Percentiles rank a stretch among this genome's conserved stretches.
phyloP scores from a whole-genome alignment of 1,139 yeast genomes.

The Magnusiomyces suaveolens region DNA sequence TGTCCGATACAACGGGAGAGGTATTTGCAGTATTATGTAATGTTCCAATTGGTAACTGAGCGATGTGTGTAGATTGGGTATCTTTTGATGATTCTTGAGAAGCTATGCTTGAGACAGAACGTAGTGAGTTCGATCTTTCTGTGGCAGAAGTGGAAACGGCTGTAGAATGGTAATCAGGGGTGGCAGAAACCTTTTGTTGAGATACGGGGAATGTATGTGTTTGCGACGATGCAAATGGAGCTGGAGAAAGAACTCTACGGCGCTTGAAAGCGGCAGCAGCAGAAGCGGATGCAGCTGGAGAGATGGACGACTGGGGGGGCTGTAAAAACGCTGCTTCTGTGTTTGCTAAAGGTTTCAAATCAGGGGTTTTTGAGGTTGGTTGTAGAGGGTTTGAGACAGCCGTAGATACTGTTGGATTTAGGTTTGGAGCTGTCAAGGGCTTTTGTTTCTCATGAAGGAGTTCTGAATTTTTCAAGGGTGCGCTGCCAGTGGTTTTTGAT shows the following conservation, averaged over 20 bases:
- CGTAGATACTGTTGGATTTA: too few relatives aligned
- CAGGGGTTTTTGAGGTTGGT: neutral
- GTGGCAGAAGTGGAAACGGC: neutral
- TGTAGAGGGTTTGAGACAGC: neutral
- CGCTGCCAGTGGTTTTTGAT: neutral
- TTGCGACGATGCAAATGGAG: neutral
- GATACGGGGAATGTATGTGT: neutral
- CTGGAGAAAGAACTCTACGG: neutral
- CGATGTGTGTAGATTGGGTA: neutral
- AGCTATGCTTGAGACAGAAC: neutral
- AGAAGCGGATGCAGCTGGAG: slow-evolving; percentile 3
- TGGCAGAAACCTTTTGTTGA: neutral
- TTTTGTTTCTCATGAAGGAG: too few relatives aligned
- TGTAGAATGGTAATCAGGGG: too few relatives aligned
- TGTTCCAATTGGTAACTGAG: slow-evolving; percentile 3
- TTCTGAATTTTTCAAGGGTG: neutral
- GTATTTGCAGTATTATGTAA: neutral
- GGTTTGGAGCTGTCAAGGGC: neutral
- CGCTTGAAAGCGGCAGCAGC: slow-evolving; percentile 7
- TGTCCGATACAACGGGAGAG: neutral
- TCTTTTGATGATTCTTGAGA: neutral
- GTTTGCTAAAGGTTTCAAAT: neutral
- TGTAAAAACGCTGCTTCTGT: neutral
- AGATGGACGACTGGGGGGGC: neutral
- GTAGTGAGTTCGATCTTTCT: neutral